Base-by-base conservation (phyloP, 1,284 basidiomycete genomes). In the Rhodofomes roseus region DNA sequence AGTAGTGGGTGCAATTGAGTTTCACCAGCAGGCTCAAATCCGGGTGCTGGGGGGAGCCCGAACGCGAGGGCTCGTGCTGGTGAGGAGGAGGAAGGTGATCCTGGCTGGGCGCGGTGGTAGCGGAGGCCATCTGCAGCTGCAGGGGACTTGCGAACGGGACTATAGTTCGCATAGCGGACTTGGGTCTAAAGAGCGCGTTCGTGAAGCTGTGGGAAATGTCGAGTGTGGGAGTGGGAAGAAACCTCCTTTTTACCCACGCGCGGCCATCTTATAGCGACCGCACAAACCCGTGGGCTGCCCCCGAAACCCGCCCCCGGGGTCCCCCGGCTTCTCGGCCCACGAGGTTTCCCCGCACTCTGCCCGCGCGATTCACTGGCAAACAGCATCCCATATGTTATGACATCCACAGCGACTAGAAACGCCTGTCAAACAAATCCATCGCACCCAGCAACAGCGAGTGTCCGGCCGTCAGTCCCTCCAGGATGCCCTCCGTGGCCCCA, bases 101-200 rank as follows among this genome's bases (percentile, higher is more conserved):
- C 55, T 74, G 75, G 51, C 70, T 68, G 53, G 76, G 72, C 23
- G 66, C 63, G 4, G 72, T 73, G 43, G 73, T 68, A 27, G 75
- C 70, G 66, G 79, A 73, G 65, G 77, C 73, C 79, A 81, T 81
- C 59, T 75, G 72, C 68, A 73, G 70, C 68, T 72, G 75, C 70
- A 72, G 73, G 64, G 68, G 68, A 62, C 62, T 63, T 61, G 77
- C 67, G 67, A 68, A 71, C 60, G 71, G 66, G 63, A 67, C 62
- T 62, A 70, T 70, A 64, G 71, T 72, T 66, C 71, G 71, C 72
- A 73, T 73, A 68, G 66, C 68, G 70, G 70, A 68, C 63, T 64
- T 65, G 62, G 41, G 52, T 46, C 57, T 58, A 66, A n/a, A 65
- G 61, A 62, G 65, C 61, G 44, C 55, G 40, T 55, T 43, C 53